Base-by-base conservation (phyloP, 257 asterid genomes). In the Asclepias syriaca region DNA sequence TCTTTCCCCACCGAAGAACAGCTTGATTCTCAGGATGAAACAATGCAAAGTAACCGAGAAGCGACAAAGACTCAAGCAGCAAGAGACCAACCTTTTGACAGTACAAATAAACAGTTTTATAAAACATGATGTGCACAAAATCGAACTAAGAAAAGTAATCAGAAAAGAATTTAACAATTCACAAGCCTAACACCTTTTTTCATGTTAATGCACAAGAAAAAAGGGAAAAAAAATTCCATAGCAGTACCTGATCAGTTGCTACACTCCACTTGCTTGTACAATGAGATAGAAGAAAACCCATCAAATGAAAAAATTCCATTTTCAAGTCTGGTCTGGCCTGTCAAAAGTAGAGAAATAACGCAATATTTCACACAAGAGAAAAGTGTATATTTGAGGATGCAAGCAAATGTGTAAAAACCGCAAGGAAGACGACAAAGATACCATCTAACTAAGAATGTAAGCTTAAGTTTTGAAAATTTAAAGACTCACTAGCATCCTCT, bases 1-100 rank as follows among this genome's bases (percentile, higher is more conserved):
- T 87, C 89, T 94, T 94, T 81, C 99, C 99, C 99, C 99, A 94
- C 64, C 93, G 96, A 71, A 94, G 96, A 49, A 94, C 99, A 39
- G 95, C 97, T 85, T 94, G 99, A 73, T 94, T 94, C 82, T 87
- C 96, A 2, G 83, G 83, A 73, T 94, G 99, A 82, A 94, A 91
- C 71, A 91, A 75, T 16, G 99, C 83, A 69, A 94, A 94, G 81
- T 89, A 91, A 77, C 99, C 96, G 66, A 94, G 97, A 73, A 94
- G 93, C 11, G 91, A 87, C 81, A 88, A 65, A 63, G 97, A 86
- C 81, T 94, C 99, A 63, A 94, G 84, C 87, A 94, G 84, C 74
- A 94, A 87, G 48, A 74, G 78, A 60, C 97, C 97, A 65, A 87
- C 84, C 99, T 94, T 34, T 34, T 86, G 73, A 71, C 68, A 56